Base-by-base conservation (phyloP, 2,329 filamentous ascomycete species). In the Furcasterigmium furcatum region DNA sequence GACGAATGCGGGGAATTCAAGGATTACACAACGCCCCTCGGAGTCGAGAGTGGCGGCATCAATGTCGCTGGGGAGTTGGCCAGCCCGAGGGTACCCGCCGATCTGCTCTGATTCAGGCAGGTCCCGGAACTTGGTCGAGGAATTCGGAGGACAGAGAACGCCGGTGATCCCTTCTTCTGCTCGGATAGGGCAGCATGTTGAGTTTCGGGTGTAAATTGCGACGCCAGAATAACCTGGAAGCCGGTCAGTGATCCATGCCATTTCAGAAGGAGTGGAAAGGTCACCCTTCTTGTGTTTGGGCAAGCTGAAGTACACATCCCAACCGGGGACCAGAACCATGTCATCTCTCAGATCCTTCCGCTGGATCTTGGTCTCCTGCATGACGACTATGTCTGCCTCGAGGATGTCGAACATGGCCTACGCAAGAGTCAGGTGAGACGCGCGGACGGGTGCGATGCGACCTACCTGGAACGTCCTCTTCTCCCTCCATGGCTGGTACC, bases 321-420 rank as follows among this genome's bases (percentile, higher is more conserved):
- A 99, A 12, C 94, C 94, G 0, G 88, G 84, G 0, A 97, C 83
- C 27, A 97, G 73, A 9, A 97, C 91, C 90, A 97, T 97, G 56
- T 97, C 94, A 74, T 97, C 94, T 34, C 76, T 79, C 2, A 99
- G 73, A 55, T 96, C 91, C 62, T 96, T 96, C 46, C 87, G 80
- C 61, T 97, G 94, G 34, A 97, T 96, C 68, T 97, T 99, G 36
- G 90, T 85, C 67, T 97, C 94, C 65, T 99, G 94, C 73, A 97
- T 91, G 47, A 96, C 78, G 16, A 97, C 83, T 52, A 99, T 94
- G 63, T 99, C 94, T 44, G 91, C 84, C 62, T 94, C 88, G 7
- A 99, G 78, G 36, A 87, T 88, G 55, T 96, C 88, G 67, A 99
- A 97, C 94, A 97, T 97, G 53, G 85, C 78, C 85, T 89, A 48